These are phyloP conservation scores for Malassezia obtusa DNA, from an alignment of 1,284 basidiomycete genomes.

Conservation along the genomic window DNA sequence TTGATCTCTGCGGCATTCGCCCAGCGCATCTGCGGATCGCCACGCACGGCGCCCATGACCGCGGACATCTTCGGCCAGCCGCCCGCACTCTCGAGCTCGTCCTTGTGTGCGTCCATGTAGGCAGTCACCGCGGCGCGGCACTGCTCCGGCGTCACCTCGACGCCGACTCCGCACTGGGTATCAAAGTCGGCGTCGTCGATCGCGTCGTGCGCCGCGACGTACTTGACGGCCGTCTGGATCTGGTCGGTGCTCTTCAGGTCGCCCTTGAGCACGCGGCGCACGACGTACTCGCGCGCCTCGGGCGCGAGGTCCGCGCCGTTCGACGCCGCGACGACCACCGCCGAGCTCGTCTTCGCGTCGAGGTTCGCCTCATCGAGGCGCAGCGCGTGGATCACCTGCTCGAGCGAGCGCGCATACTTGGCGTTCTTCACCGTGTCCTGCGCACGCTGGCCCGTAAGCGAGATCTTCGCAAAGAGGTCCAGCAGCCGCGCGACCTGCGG, in stretches of 20 bases:
- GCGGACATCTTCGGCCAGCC: constrained; percentile 37
- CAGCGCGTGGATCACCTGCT: constrained; percentile 58
- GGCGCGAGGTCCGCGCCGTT: constrained; percentile 57
- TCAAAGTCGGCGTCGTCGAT: constrained; percentile 69
- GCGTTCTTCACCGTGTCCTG: constrained; percentile 54
- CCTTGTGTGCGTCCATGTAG: constrained; percentile 53
- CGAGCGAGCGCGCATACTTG: constrained; percentile 53
- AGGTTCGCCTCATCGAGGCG: constrained; percentile 49
- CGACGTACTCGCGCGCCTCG: constrained; percentile 59
- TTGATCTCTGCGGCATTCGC: constrained; percentile 81
- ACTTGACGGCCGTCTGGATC: constrained; percentile 63
- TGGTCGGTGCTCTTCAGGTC: constrained; percentile 75
- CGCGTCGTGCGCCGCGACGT: constrained; percentile 58
- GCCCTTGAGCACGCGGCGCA: constrained; percentile 62
- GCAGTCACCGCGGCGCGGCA: constrained; percentile 58
- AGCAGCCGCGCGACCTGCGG: constrained; percentile 54
- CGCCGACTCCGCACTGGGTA: constrained; percentile 69
- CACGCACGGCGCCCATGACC: constrained; percentile 39
- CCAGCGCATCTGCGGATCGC: constrained; percentile 57
- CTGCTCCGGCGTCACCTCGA: constrained; percentile 64
- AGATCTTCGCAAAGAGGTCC: constrained; percentile 67
- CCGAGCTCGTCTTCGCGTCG: constrained; percentile 69
- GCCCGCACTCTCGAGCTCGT: constrained; percentile 50
- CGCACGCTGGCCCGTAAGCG: constrained; percentile 68
- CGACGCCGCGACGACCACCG: constrained; percentile 60